phyloP scores from a whole-genome alignment of 1,139 yeast species.

The Suhomyces bokatorum region DNA sequence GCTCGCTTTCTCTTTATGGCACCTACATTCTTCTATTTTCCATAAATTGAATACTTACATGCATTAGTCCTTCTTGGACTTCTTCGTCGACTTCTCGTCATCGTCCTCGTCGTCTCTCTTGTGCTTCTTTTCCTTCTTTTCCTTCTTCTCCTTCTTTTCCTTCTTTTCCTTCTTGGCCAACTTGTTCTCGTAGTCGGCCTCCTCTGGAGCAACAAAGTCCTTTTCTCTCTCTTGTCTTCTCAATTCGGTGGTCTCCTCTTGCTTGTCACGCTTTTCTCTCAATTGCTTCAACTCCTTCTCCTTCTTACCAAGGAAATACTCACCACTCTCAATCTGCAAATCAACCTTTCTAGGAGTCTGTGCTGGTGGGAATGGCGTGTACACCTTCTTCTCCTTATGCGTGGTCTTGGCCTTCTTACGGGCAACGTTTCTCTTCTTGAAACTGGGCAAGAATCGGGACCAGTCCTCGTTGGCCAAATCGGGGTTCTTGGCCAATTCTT shows the following conservation, averaged over 20 bases:
- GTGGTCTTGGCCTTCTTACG: conserved; percentile 81
- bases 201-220: conserved; percentile 76
- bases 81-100: conserved; percentile 10
- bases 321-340: conserved; percentile 97
- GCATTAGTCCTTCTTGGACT: conserved; percentile 9
- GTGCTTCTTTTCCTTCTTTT: conserved; percentile 11
- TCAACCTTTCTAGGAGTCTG: conserved; percentile 97
- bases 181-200: conserved; percentile 24
- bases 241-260: conserved; percentile 64
- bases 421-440: conserved; percentile 94
- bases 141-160: conserved; percentile 19
- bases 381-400: conserved; percentile 71
- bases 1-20: no score
- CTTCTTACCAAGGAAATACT: conserved; percentile 85
- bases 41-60: neutral
- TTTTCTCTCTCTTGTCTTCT: conserved; percentile 72
- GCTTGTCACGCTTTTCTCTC: conserved; percentile 77
- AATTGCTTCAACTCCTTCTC: conserved; percentile 74
- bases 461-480: conserved; percentile 95
- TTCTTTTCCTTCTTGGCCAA: conserved; percentile 18
- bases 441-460: conserved; percentile 95
- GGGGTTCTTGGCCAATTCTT: conserved; percentile 91
- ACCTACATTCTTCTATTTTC: no score
- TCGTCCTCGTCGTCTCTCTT: conserved; percentile 5
- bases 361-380: conserved; percentile 99